Percentiles rank a stretch among this genome's conserved stretches.
These are phyloP conservation scores for Rosa hybrid DNA, from an alignment of 331 rosid genomes.

Conservation along the genomic window DNA sequence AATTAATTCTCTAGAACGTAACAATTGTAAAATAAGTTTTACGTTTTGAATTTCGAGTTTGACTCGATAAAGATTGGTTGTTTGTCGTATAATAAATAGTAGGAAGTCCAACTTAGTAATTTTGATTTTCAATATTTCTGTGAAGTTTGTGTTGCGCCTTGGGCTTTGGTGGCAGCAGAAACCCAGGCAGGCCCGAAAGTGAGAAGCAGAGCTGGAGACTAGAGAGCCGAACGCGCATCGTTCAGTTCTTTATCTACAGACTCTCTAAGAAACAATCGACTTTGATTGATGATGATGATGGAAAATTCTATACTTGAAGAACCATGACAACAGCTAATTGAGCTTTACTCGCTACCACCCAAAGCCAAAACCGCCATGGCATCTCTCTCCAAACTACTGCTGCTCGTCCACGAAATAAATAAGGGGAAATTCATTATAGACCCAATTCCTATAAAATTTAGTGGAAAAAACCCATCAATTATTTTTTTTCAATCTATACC, in stretches of 20 bases:
- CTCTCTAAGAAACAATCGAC: neutral
- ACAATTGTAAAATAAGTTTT: too few species aligned
- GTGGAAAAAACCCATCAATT: too few species aligned
- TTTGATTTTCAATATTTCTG: too few species aligned
- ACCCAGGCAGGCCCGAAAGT: neutral
- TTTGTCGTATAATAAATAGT: too few species aligned
- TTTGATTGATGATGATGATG: conserved; percentile 6
- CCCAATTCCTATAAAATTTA: too few species aligned
- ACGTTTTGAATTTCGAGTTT: too few species aligned
- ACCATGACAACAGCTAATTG: neutral
- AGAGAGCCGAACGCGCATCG: conserved; percentile 1
- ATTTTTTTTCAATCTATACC: too few species aligned
- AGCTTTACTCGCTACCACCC: neutral
- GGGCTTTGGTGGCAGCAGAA: neutral
- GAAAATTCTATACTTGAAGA: neutral
- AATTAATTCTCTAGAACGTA: too few species aligned
- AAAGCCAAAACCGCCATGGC: conserved; percentile 43
- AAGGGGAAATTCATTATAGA: too few species aligned
- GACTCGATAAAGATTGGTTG: too few species aligned
- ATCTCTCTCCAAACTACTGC: conserved; percentile 41
- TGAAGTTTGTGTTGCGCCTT: neutral
- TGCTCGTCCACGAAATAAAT: too few species aligned
- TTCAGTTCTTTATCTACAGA: neutral
- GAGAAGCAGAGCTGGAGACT: conserved; percentile 18
- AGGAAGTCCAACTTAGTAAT: too few species aligned